Percentiles rank a stretch among this genome's conserved stretches.
Conservation (phyloP, 148 eudicot species). For the Agrostemma githago region DNA sequence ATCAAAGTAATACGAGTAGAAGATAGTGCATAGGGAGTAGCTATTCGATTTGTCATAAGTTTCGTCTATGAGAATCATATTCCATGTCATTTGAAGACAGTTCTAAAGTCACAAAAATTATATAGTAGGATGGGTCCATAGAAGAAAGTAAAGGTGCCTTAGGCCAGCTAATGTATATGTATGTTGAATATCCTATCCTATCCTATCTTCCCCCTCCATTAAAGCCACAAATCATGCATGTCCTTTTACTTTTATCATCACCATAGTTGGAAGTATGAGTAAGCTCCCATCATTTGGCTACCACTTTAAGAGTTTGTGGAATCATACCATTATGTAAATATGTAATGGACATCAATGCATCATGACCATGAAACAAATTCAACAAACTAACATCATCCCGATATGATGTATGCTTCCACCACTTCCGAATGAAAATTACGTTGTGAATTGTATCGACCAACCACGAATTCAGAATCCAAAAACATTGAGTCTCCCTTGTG, state of each 20-base stretch:
- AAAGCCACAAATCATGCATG: conserved; percentile 11
- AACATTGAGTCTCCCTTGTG: no score
- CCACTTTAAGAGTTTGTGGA: conserved; percentile 20
- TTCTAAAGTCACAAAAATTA: neutral
- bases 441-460: neutral
- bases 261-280: conserved; percentile 18
- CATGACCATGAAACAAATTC: conserved; percentile 4
- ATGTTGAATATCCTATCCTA: neutral
- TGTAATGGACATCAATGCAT: conserved; percentile 1
- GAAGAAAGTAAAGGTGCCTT: conserved; percentile 15
- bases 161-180: conserved; percentile 17
- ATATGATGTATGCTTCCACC: neutral
- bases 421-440: neutral
- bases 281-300: conserved; percentile 20
- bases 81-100: neutral
- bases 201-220: conserved; percentile 4
- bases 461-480: no score
- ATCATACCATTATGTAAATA: conserved; percentile 2
- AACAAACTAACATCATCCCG: neutral
- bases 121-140: conserved; percentile 7
- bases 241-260: conserved; percentile 13
- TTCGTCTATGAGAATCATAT: neutral
- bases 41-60: no score
- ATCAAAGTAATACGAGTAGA: no score
- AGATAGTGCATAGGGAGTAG: no score